phyloP scores from a whole-genome alignment of 2,329 filamentous ascomycete species.

The Pestalotiopsis sp. region DNA sequence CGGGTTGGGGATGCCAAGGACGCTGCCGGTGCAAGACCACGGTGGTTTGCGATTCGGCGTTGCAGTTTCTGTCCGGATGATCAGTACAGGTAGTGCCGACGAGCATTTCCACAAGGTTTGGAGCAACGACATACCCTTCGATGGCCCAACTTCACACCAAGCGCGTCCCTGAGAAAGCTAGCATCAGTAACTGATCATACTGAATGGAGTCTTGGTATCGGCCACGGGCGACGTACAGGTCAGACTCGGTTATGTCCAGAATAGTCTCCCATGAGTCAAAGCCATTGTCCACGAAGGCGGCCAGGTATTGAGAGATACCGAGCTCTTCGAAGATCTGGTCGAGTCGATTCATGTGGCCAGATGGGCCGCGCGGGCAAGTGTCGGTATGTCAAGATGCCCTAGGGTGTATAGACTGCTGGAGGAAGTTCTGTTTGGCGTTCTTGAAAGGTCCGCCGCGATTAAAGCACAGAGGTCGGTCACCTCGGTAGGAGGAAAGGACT shows the following conservation, averaged over 20 bases:
- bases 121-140: conserved; percentile 62
- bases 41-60: conserved; percentile 75
- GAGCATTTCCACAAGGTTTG: not conserved
- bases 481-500: not conserved
- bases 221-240: conserved; percentile 61
- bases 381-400: not conserved
- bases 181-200: not conserved
- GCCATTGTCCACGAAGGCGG: conserved; percentile 73
- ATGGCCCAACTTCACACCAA: conserved; percentile 81
- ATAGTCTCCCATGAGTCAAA: conserved; percentile 87
- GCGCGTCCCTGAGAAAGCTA: conserved; percentile 56
- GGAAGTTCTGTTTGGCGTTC: not conserved
- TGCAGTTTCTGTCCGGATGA: conserved; percentile 69
- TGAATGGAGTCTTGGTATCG: not conserved
- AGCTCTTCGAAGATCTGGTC: conserved; percentile 71
- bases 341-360: conserved; percentile 61
- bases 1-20: conserved; percentile 53
- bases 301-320: conserved; percentile 77
- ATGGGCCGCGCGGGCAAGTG: conserved; percentile 20
- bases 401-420: not conserved
- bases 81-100: not conserved
- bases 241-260: conserved; percentile 81
- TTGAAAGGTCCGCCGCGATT: not conserved
- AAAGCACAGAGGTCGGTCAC: not conserved
- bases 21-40: conserved; percentile 61